Percentiles rank a stretch among this genome's conserved stretches.
These are phyloP conservation scores for Terfezia claveryi DNA, from an alignment of 495 filamentous ascomycete genomes.

Conservation along the genomic window DNA sequence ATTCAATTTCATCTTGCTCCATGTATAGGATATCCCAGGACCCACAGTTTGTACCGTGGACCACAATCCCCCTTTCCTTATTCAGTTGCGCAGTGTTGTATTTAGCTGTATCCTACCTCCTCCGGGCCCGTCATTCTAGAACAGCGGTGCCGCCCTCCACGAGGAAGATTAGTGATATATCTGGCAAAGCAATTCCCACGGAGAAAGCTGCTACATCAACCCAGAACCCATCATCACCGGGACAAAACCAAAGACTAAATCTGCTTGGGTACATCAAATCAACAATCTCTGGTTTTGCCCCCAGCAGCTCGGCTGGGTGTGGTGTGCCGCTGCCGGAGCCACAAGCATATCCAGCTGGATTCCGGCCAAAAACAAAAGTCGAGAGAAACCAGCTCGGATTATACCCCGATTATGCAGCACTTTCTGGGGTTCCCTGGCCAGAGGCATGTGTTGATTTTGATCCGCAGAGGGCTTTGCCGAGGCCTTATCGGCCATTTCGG, in stretches of 20 bases:
- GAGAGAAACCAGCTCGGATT: slow-evolving; percentile 56
- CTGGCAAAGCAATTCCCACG: no score
- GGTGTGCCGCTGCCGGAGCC: slow-evolving; percentile 10
- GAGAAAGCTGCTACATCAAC: neutral
- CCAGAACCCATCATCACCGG: neutral
- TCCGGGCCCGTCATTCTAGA: no score
- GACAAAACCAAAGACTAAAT: neutral
- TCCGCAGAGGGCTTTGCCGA: slow-evolving; percentile 39
- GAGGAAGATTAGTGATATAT: no score
- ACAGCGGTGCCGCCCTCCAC: no score
- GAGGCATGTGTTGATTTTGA: slow-evolving; percentile 40
- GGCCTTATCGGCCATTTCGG: slow-evolving; percentile 59
- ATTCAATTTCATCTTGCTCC: no score
- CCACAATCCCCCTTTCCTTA: no score
- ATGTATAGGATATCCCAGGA: no score
- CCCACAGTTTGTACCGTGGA: no score
- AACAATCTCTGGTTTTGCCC: no score
- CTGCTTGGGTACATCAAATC: no score
- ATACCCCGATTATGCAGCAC: slow-evolving; percentile 59
- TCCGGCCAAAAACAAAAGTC: slow-evolving; percentile 33
- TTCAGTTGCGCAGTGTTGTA: no score
- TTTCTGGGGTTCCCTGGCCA: slow-evolving; percentile 63
- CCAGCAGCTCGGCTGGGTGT: slow-evolving; percentile 19
- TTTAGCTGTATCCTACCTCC: no score
- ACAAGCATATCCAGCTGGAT: slow-evolving; percentile 31